phyloP scores from a whole-genome alignment of 352 stramenopile genomes.

The Globisporangium acanthophoron region DNA sequence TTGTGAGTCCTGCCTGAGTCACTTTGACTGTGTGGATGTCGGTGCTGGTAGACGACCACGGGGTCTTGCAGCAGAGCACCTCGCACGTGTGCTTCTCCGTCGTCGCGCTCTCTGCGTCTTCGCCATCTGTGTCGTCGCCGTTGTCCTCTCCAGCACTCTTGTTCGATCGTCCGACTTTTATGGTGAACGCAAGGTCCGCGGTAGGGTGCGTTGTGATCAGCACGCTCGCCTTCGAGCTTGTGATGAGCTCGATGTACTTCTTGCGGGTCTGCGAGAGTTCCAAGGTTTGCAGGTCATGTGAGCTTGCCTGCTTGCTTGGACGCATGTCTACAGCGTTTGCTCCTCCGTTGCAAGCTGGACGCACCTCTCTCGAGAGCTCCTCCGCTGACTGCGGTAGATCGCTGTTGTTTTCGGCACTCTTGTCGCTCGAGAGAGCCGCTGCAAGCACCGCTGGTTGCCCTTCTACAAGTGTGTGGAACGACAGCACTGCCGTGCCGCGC shows the following conservation, averaged over 20 bases:
- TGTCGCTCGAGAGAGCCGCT: no score
- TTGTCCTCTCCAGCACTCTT: slow-evolving; percentile 4
- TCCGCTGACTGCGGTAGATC: slow-evolving; percentile 5
- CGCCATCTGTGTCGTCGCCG: slow-evolving; percentile 22
- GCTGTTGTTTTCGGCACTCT: slow-evolving; percentile 13
- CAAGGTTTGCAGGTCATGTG: neutral
- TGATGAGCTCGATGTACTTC: slow-evolving; percentile 34
- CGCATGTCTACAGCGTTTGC: no score
- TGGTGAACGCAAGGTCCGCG: slow-evolving; percentile 19
- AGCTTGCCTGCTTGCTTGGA: no score
- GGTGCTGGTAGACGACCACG: slow-evolving; percentile 15
- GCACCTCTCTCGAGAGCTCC: slow-evolving; percentile 3
- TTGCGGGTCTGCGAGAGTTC: slow-evolving; percentile 17
- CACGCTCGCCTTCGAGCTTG: slow-evolving; percentile 30
- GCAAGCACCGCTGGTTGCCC: neutral
- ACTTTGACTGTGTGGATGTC: slow-evolving; percentile 41
- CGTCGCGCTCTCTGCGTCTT: slow-evolving; percentile 13
- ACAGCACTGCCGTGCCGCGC: slow-evolving; percentile 56
- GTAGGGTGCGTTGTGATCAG: slow-evolving; percentile 23
- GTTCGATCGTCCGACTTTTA: slow-evolving; percentile 1
- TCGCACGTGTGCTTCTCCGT: slow-evolving; percentile 44
- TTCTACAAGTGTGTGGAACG: slow-evolving; percentile 29
- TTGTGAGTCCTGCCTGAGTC: slow-evolving; percentile 31
- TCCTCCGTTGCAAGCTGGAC: neutral
- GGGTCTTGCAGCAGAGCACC: slow-evolving; percentile 39